Percentiles rank a stretch among this genome's conserved stretches.
phyloP scores from a whole-genome alignment of 225 moss, liverwort and hornwort genomes.

The Physcomitrium patens region DNA sequence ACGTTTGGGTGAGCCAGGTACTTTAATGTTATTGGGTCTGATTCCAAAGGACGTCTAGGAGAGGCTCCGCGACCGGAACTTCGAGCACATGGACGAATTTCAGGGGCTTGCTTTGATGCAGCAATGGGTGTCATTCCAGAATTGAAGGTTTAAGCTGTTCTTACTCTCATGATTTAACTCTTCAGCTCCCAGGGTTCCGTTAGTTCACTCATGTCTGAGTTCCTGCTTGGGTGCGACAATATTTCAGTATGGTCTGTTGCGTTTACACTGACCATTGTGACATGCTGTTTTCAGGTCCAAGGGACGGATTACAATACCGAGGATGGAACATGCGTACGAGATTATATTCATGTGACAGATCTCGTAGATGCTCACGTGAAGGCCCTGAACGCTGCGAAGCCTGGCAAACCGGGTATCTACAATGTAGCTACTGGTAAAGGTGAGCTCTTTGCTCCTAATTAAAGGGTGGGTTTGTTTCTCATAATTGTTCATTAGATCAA shows the following conservation, averaged over 20 bases:
- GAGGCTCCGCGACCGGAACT: conserved; percentile 75
- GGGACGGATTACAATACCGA: conserved; percentile 57
- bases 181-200: background rate
- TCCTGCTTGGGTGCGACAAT: no score
- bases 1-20: conserved; percentile 45
- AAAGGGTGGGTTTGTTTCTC: background rate
- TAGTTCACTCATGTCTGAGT: no score
- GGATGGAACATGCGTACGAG: conserved; percentile 75
- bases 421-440: conserved; percentile 78
- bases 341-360: conserved; percentile 80
- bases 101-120: conserved; percentile 83
- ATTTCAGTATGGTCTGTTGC: background rate
- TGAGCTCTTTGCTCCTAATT: conserved; percentile 16
- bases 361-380: conserved; percentile 74
- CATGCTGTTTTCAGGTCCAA: conserved; percentile 34
- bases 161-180: background rate
- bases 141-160: conserved; percentile 43
- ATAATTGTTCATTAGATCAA: background rate
- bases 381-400: conserved; percentile 52
- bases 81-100: conserved; percentile 67
- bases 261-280: background rate
- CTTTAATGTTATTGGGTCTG: conserved; percentile 82
- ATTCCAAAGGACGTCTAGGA: conserved; percentile 61
- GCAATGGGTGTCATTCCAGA: conserved; percentile 57
- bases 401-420: conserved; percentile 52